These are phyloP conservation scores for Hymenoscyphus occultus DNA, from an alignment of 2,329 filamentous ascomycete genomes.

Conservation along the genomic window DNA sequence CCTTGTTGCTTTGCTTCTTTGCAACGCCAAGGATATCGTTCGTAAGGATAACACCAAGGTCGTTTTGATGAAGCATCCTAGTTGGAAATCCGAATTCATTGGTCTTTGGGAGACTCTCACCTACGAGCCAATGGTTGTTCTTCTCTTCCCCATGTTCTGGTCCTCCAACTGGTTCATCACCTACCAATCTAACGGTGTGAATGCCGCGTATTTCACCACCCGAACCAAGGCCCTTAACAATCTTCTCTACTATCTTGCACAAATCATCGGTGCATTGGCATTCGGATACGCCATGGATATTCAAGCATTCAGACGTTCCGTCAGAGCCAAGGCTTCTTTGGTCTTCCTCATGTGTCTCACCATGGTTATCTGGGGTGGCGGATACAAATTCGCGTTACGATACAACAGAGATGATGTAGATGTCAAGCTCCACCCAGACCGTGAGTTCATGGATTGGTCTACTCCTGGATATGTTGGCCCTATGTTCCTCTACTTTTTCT, in stretches of 20 bases:
- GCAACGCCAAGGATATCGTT: conserved; percentile 68
- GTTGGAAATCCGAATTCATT: conserved; percentile 74
- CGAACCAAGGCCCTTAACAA: conserved; percentile 75
- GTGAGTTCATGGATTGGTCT: conserved; percentile 57
- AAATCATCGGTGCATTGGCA: conserved; percentile 72
- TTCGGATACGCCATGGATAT: conserved; percentile 72
- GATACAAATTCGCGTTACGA: conserved; percentile 74
- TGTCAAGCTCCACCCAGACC: conserved; percentile 15
- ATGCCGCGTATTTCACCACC: conserved; percentile 67
- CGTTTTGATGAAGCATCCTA: conserved; percentile 87
- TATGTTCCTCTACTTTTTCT: conserved; percentile 88
- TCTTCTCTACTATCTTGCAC: conserved; percentile 73
- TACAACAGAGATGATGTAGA: conserved; percentile 43
- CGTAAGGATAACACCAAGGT: conserved; percentile 76
- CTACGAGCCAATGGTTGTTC: conserved; percentile 68
- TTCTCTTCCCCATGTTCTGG: conserved; percentile 80
- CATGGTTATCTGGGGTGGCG: conserved; percentile 78
- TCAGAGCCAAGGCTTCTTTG: conserved; percentile 65
- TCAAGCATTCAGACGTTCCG: conserved; percentile 55
- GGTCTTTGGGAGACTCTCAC: conserved; percentile 73
- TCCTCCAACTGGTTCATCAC: conserved; percentile 78
- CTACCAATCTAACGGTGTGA: conserved; percentile 75
- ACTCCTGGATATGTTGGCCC: conserved; percentile 68
- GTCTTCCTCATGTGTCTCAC: conserved; percentile 64
- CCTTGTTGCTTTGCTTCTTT: conserved; percentile 64